Percentiles rank a stretch among this genome's conserved stretches.
Conservation (phyloP, 192 early-diverging fungal genomes). For the Funneliformis geosporum region DNA sequence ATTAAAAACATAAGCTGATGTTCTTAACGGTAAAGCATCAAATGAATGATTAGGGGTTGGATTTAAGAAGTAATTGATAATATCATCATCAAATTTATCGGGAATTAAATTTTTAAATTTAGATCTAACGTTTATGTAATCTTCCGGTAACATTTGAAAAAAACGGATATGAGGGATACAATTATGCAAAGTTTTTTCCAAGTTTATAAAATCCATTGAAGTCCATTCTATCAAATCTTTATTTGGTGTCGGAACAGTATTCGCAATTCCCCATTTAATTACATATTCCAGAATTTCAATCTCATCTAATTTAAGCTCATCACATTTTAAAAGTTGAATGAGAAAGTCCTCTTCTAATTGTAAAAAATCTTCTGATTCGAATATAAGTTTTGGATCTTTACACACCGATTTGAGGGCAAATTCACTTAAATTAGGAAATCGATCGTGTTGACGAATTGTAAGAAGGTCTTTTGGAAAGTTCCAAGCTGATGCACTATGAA, state of each 20-base stretch:
- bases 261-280: slow-evolving; percentile 13
- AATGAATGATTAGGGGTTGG: neutral
- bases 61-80: neutral
- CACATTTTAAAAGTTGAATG: neutral
- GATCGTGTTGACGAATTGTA: neutral
- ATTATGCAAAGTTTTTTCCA: neutral
- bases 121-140: neutral
- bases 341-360: neutral
- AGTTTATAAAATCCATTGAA: neutral
- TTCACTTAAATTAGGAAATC: neutral
- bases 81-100: neutral
- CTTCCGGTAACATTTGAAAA: neutral
- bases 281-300: slow-evolving; percentile 15
- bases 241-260: neutral
- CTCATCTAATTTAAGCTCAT: neutral
- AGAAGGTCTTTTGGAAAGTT: neutral
- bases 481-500: neutral
- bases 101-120: neutral
- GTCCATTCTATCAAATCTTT: neutral
- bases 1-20: neutral
- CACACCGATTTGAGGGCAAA: neutral
- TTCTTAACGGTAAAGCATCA: neutral
- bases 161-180: slow-evolving; percentile 6
- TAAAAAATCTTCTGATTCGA: slow-evolving; percentile 14
- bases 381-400: neutral